Evolutionary conservation across 2,329 filamentous ascomycete species (phyloP), one percentile per base, ranked within the genome.

Genomic region (Fusarium proliferatum): DNA sequence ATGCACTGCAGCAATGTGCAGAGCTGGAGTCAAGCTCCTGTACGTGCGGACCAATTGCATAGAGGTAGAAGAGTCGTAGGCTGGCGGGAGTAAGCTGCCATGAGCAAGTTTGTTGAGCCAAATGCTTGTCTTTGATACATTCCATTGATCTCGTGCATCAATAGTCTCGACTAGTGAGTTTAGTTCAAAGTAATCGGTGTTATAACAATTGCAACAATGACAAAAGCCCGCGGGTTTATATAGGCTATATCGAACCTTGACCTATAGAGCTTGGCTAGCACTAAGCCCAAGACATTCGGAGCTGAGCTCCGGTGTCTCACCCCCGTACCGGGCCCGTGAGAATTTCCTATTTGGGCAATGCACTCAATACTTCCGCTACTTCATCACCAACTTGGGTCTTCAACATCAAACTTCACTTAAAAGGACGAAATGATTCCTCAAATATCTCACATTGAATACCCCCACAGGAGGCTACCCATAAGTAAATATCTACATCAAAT

Each of bases 401-500:
- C 0, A 39, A 30, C 42, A 49, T 12, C n/a, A 13, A n/a, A 38
- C 34, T 51, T 63, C 52, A 58, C 46, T 15, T 1, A 26, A 43
- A 21, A 30, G 3, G 17, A 71, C 42, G 7, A 21, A 19, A 21
- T 0, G 38, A 4, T 70, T 77, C 64, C 68, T 77, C 76, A 75
- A 77, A 70, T 74, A 77, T 77, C 60, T 77, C 64, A 76, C 76
- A 78, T 76, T 76, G 69, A 69, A 71, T 53, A 65, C 72, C 76
- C 63, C 75, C 75, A 76, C 73, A 78, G 75, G 73, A 74, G 75
- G 76, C 75, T 74, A 78, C 72, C 64, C 64, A 51, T 74, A 76
- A 74, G 67, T 78, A 76, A 78, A 75, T 69, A 77, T 78, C 76
- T 75, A 76, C 76, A 69, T 68, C 72, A 67, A 67, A 66, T 65